phyloP scores from a whole-genome alignment of 179 eudicot genomes.

The Nepenthes alata region DNA sequence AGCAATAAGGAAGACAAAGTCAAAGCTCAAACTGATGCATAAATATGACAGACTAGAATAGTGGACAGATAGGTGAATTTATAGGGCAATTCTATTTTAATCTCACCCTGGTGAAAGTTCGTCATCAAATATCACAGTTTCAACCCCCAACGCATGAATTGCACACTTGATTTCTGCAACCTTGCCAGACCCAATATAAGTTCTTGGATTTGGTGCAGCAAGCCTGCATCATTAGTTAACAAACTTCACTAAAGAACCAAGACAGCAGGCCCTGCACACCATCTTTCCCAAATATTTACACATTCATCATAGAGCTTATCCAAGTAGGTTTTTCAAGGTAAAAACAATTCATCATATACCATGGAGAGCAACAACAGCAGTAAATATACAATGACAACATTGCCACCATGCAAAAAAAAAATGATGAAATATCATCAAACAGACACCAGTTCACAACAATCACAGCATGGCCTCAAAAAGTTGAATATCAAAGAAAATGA shows the following conservation, averaged over 20 bases:
- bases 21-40: background rate
- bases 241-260: background rate
- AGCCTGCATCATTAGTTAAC: slow-evolving; percentile 34
- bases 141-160: slow-evolving; percentile 68
- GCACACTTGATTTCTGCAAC: slow-evolving; percentile 85
- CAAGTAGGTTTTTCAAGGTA: too few species aligned
- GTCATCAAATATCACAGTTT: slow-evolving; percentile 92
- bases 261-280: background rate
- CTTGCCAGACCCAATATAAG: slow-evolving; percentile 93
- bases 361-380: too few species aligned
- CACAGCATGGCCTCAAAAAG: too few species aligned
- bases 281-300: too few species aligned
- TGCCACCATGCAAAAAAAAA: too few species aligned
- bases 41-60: background rate
- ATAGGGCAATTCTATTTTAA: background rate
- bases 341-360: too few species aligned
- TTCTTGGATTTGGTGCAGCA: slow-evolving; percentile 61
- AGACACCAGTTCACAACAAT: too few species aligned
- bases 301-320: background rate
- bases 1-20: too few species aligned
- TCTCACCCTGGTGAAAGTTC: slow-evolving; percentile 95
- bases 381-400: too few species aligned
- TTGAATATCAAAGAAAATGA: too few species aligned
- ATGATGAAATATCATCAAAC: too few species aligned
- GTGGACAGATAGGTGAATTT: background rate